Evolutionary conservation across 2,329 filamentous ascomycete species (phyloP), one percentile per base, ranked within the genome.

Genomic region (Ascochyta viciae-villosae): DNA sequence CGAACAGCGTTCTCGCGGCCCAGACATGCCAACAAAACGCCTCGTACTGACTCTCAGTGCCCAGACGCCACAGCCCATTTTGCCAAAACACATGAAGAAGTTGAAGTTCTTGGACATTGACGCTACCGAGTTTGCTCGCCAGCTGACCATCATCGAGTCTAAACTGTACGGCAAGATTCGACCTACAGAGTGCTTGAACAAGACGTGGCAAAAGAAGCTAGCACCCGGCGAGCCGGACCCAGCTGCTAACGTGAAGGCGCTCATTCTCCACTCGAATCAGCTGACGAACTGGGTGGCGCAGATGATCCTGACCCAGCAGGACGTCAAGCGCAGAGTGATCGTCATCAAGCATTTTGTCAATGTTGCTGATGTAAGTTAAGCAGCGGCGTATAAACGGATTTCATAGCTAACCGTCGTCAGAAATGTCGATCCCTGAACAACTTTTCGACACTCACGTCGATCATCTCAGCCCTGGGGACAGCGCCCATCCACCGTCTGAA

Each of bases 21-120:
- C 96, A 72, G 95, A 98, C 63, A 89, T 89, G 15, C 89, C 91
- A 19, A 89, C 89, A 9, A 93, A 96, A 72, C 87, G 91, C 31
- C 85, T 99, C 73, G 88, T 99, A 16, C 87, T 95, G 60, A 98
- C 92, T 0, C 81, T 95, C 61, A 94, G 88, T 72, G 88, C 89
- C 66, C 89, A 91, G 60, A 90, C 91, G 1, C 94, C 95, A 4
- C 81, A 89, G 33, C 92, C 95, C 1, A 97, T 98, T 72, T 87
- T 97, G 74, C 95, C 95, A 1, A 97, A 96, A 83, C 97, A 98
- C 75, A 96, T 99, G 92, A 97, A 95, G 85, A 99, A 97, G 78
- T 85, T 99, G 66, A 99, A 98, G 77, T 98, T 99, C 79, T 80
- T 98, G 52, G 95, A 99, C 73, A 97, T 99, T 66, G 95, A 99